Evolutionary conservation across 495 filamentous ascomycete genomes (phyloP), one percentile per base, ranked within the genome.

Genomic region (Pyrenula aspistea): DNA sequence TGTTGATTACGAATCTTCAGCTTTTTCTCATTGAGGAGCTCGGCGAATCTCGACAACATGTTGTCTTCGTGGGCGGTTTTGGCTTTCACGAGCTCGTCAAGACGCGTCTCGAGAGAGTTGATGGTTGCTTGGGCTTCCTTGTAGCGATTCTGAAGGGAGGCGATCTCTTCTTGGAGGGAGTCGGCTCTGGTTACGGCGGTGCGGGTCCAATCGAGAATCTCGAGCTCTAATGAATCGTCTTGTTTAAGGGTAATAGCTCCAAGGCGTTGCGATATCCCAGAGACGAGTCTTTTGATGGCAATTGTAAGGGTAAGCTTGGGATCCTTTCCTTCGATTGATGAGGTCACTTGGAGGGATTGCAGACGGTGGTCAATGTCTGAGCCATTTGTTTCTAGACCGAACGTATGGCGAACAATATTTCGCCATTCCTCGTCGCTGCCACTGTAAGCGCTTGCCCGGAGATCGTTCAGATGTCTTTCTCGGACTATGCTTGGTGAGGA

Each of bases 1-100:
- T 89, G 84, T 65, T 93, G 87, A 59, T 92, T 85, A 24, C 89
- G 73, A 22, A 95, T 92, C 68, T 93, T 94, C n/a, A 88, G 73
- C 68, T 95, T 95, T 70, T 95, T 95, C 62, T 84, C 83, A 60
- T 95, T 95, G 0, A 95, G 68, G 1, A 94, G 67, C 20, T 78
- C 74, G 31, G 77, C 77, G 56, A 90, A 89, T 64, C 88, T 90
- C 42, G 80, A 75, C 2, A 94, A 69, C 2, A 94, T 66, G 54
- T 83, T 79, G 19, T 78, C 73, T 63, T 95, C 89, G 56, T 89
- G 79, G 19, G 81, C 80, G 49, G 68, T 71, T 60, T 89, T 89
- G 11, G 84, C 72, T 42, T 70, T 70, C n/a, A 81, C 73, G 24
- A 91, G 76, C 31, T 88, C 83, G 10, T 83, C 75, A 0, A 90